Evolutionary conservation across 1,284 basidiomycete genomes (phyloP).

Genomic region (Sanghuangporus sanghuang): DNA sequence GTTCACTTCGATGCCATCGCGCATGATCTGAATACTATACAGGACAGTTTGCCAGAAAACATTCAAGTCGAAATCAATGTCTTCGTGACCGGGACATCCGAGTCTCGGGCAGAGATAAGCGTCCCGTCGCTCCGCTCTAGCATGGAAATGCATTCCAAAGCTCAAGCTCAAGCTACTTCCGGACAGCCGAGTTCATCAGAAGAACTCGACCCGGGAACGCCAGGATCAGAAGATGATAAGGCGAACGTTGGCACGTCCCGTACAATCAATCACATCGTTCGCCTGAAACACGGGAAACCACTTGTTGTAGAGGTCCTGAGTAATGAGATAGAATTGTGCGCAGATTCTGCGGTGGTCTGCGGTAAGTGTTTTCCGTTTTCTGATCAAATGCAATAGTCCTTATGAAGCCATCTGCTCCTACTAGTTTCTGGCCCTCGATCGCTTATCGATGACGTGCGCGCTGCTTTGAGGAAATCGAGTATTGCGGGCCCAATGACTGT

Average conservation of each 20-base stretch:
- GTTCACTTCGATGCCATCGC: conserved; percentile 31
- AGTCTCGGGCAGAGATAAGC: background rate
- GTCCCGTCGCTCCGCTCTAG: background rate
- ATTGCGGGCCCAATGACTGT: background rate
- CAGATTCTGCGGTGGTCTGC: background rate
- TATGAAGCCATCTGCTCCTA: background rate
- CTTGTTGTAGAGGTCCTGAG: background rate
- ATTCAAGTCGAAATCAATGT: conserved; percentile 4
- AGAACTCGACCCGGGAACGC: background rate
- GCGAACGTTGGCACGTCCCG: background rate
- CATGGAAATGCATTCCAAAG: background rate
- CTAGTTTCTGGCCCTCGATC: conserved; percentile 14
- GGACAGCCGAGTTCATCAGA: background rate
- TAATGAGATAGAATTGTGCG: background rate
- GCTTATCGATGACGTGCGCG: conserved; percentile 5
- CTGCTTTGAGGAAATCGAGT: background rate
- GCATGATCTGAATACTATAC: conserved; percentile 19
- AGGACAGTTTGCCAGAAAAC: background rate
- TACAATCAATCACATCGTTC: background rate
- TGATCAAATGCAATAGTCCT: background rate
- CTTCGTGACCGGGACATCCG: conserved; percentile 5
- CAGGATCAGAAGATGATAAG: background rate
- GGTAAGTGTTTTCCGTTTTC: background rate
- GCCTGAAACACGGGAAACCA: background rate
- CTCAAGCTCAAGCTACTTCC: background rate